A percentile compares a stretch with the other conserved stretches of the same genome.
phyloP scores from a whole-genome alignment of 306 rosid genomes.

The Echinosophora koreensis region DNA sequence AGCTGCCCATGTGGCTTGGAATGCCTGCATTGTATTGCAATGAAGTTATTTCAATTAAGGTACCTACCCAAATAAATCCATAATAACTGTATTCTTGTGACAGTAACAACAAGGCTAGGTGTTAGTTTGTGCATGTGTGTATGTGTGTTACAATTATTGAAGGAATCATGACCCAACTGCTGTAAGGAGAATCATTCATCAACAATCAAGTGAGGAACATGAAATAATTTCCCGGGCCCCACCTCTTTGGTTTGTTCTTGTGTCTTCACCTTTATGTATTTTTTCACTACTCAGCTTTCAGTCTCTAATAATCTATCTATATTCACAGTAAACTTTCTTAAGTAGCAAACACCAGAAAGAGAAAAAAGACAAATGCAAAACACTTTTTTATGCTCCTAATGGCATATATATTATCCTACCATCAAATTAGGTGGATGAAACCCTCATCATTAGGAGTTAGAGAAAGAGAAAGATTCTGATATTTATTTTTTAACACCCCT shows the following conservation, averaged over 20 bases:
- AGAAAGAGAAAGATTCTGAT: constrained; percentile 23
- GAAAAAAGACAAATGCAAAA: constrained; percentile 37
- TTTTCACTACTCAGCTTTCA: background rate
- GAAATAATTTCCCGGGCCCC: constrained; percentile 4
- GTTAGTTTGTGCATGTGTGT: constrained; percentile 41
- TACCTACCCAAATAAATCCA: background rate
- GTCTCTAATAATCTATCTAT: background rate
- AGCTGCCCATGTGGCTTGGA: constrained; percentile 85
- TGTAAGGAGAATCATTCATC: constrained; percentile 55
- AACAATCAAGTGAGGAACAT: constrained; percentile 26
- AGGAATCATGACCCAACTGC: constrained; percentile 60
- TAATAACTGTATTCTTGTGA: background rate
- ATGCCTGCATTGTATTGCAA: constrained; percentile 72
- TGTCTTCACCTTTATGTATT: constrained; percentile 30
- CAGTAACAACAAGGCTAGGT: constrained; percentile 22
- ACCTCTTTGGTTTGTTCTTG: constrained; percentile 34
- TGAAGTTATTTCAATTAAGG: background rate
- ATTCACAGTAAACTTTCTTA: background rate
- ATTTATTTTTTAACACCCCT: constrained; percentile 33
- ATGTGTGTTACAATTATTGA: constrained; percentile 48
- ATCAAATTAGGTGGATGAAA: constrained; percentile 19
- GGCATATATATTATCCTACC: constrained; percentile 34
- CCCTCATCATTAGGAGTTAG: constrained; percentile 13
- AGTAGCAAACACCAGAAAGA: constrained; percentile 7
- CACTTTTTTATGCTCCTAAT: constrained; percentile 24